Percentiles rank a stretch among this genome's conserved stretches.
Conservation (phyloP, 2,329 filamentous ascomycete genomes). For the Catunica adiposa region DNA sequence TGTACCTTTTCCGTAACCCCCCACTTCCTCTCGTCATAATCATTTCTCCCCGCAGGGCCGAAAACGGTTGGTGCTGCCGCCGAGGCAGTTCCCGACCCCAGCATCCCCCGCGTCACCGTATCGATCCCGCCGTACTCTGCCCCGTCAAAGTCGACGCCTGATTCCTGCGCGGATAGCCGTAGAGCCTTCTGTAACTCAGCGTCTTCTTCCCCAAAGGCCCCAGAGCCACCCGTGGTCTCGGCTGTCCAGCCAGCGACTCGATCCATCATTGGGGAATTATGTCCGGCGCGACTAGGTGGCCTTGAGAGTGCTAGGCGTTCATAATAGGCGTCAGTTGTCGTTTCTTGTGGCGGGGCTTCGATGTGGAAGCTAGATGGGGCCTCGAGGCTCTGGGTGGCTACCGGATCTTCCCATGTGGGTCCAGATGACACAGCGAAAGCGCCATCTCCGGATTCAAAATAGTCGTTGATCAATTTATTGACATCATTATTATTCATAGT, state of each 20-base stretch:
- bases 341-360: slow-evolving; percentile 29
- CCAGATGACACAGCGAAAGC: no score
- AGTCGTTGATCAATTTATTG: slow-evolving; percentile 12
- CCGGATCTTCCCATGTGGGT: background rate
- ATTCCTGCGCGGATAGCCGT: slow-evolving; percentile 12
- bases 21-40: slow-evolving; percentile 42
- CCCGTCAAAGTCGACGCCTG: slow-evolving; percentile 1
- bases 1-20: slow-evolving; percentile 28
- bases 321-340: slow-evolving; percentile 23
- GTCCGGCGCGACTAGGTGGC: slow-evolving; percentile 44
- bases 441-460: slow-evolving; percentile 3
- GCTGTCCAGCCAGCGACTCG: slow-evolving; percentile 33
- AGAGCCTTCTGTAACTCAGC: slow-evolving; percentile 23
- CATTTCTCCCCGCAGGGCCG: slow-evolving; percentile 39
- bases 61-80: slow-evolving; percentile 23
- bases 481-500: slow-evolving; percentile 9
- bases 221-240: slow-evolving; percentile 2
- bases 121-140: slow-evolving; percentile 36
- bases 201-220: slow-evolving; percentile 25
- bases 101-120: background rate
- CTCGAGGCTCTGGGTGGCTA: no score
- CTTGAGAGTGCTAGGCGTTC: slow-evolving; percentile 36
- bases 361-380: slow-evolving; percentile 29
- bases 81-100: background rate
- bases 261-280: slow-evolving; percentile 39